Percentiles rank a stretch among this genome's conserved stretches.
phyloP scores from a whole-genome alignment of 306 rosid species.

The Spatholobus suberectus region DNA sequence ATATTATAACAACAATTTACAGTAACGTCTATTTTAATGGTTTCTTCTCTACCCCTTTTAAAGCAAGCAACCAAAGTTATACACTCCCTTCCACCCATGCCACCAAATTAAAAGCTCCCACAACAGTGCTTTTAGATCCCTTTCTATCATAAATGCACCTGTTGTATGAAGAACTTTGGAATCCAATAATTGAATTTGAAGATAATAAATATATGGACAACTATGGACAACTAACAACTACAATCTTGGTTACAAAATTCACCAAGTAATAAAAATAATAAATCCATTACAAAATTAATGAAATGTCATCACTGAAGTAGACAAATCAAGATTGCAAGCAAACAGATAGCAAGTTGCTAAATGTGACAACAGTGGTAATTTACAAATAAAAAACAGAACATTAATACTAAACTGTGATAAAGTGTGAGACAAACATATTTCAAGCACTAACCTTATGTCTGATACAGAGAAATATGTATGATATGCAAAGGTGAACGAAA shows the following conservation, averaged over 20 bases:
- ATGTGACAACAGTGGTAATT: conserved; percentile 12
- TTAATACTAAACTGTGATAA: conserved; percentile 8
- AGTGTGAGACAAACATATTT: conserved; percentile 18
- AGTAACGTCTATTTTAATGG: not conserved
- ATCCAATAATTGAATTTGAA: not conserved
- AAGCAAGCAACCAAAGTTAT: conserved; percentile 3
- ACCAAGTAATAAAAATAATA: conserved; percentile 3
- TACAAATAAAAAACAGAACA: conserved; percentile 3
- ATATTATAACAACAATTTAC: not conserved
- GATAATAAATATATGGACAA: not conserved
- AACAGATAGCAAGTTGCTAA: conserved; percentile 13
- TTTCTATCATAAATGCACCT: conserved; percentile 18
- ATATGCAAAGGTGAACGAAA: conserved; percentile 91
- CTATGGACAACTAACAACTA: conserved; percentile 10
- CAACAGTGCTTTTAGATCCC: conserved; percentile 19
- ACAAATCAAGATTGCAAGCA: conserved; percentile 17
- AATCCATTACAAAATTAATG: conserved; percentile 3
- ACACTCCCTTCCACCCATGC: not conserved
- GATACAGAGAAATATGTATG: conserved; percentile 94
- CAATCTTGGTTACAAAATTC: conserved; percentile 9
- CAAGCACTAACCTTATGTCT: conserved; percentile 74
- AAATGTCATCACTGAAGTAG: conserved; percentile 16
- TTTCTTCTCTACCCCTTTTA: not conserved
- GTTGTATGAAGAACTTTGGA: conserved; percentile 3
- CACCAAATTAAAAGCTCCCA: not conserved